phyloP scores from a whole-genome alignment of 2,329 filamentous ascomycete genomes.

The Diaporthe australafricana region DNA sequence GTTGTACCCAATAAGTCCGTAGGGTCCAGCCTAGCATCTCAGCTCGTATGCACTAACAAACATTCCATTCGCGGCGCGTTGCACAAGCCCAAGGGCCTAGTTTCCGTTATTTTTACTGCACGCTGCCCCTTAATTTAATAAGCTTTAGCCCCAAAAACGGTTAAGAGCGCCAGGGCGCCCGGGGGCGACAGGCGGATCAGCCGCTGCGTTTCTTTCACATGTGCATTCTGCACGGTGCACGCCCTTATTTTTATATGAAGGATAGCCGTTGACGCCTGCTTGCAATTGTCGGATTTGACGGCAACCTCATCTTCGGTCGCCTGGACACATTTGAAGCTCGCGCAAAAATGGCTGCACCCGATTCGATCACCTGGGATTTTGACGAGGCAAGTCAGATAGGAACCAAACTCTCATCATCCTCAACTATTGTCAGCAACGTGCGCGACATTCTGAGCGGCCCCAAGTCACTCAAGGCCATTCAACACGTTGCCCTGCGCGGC shows the following conservation, averaged over 20 bases:
- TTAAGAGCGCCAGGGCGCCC: neutral
- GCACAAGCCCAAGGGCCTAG: neutral
- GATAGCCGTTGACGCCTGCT: neutral
- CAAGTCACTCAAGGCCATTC: neutral
- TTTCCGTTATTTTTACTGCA: neutral
- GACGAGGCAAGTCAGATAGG: neutral
- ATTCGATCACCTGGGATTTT: conserved; percentile 1
- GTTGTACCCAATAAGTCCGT: neutral
- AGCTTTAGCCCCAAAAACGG: neutral
- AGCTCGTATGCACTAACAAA: neutral
- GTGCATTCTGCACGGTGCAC: neutral
- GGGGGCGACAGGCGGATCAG: neutral
- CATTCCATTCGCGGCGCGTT: neutral
- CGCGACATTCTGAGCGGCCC: neutral
- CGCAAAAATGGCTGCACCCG: neutral
- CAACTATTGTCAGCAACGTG: neutral
- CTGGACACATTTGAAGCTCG: neutral
- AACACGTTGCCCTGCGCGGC: neutral
- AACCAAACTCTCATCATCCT: neutral
- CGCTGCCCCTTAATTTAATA: conserved; percentile 5
- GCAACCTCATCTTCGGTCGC: neutral
- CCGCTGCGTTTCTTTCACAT: neutral
- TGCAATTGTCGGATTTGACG: neutral
- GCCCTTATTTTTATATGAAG: neutral
- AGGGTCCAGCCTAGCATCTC: neutral